Percentiles rank a stretch among this genome's conserved stretches.
Conservation (phyloP, 768 basidiomycete genomes). For the Fibroporia radiculosa region DNA sequence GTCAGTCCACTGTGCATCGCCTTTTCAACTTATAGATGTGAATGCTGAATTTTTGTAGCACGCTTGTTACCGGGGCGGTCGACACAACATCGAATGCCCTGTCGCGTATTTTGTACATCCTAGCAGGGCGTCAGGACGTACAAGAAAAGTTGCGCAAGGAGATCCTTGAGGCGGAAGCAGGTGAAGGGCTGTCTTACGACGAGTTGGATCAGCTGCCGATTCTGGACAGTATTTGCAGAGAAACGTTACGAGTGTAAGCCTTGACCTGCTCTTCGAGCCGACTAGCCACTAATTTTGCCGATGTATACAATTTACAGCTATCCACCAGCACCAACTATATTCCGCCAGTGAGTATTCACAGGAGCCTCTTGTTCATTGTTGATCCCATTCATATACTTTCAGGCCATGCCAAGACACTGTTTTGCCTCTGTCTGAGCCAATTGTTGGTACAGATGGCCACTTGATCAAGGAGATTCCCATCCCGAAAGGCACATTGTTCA, state of each 20-base stretch:
- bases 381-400: background rate
- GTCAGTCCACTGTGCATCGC: slow-evolving; percentile 4
- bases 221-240: slow-evolving; percentile 7
- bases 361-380: slow-evolving; percentile 19
- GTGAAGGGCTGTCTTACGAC: slow-evolving; percentile 9
- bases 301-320: background rate
- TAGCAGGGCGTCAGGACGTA: slow-evolving; percentile 8
- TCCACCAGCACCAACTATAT: background rate
- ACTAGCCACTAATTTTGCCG: background rate
- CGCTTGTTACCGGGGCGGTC: slow-evolving; percentile 5
- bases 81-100: slow-evolving; percentile 12
- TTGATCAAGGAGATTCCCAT: slow-evolving; percentile 33
- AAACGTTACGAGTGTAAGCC: slow-evolving; percentile 7
- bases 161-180: slow-evolving; percentile 1
- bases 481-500: slow-evolving; percentile 37
- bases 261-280: background rate
- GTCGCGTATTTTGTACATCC: slow-evolving; percentile 2
- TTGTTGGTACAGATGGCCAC: slow-evolving; percentile 34
- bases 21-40: too few species aligned
- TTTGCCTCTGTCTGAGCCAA: slow-evolving; percentile 46
- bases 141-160: slow-evolving; percentile 11
- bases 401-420: slow-evolving; percentile 45
- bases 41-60: background rate
- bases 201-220: slow-evolving; percentile 5
- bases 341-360: background rate